Evolutionary conservation across 164 flowering plant species (phyloP).

Genomic region (Magnolia officinalis): DNA sequence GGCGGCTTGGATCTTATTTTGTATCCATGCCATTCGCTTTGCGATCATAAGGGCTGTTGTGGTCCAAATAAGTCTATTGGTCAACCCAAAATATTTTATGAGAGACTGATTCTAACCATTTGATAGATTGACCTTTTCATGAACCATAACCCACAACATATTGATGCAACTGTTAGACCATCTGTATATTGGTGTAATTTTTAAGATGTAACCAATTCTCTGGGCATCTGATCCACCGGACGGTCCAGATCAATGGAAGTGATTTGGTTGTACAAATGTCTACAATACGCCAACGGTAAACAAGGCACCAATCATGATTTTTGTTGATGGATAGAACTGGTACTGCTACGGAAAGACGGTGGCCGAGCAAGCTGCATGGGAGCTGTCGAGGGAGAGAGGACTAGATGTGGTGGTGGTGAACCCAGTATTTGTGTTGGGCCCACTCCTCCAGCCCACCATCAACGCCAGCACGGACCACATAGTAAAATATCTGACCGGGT

Average conservation of each 20-base stretch:
- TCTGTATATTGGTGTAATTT: background rate
- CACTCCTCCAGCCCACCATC: slow-evolving; percentile 61
- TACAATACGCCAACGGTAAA: background rate
- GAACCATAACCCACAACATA: too few species aligned
- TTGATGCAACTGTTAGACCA: too few species aligned
- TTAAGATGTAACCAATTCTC: background rate
- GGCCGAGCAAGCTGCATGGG: too few species aligned
- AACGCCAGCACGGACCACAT: slow-evolving; percentile 75
- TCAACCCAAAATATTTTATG: background rate
- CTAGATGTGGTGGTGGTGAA: too few species aligned
- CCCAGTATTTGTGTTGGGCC: slow-evolving; percentile 80
- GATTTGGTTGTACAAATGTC: background rate
- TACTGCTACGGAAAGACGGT: too few species aligned
- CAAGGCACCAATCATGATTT: background rate
- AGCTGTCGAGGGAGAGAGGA: too few species aligned
- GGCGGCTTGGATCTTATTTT: too few species aligned
- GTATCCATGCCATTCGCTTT: too few species aligned
- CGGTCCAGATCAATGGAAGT: background rate
- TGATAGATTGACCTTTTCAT: too few species aligned
- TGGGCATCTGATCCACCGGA: background rate
- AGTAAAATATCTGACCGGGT: slow-evolving; percentile 80
- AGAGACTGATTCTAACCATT: background rate
- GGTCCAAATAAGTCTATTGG: too few species aligned
- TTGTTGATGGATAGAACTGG: too few species aligned
- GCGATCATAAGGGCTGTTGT: too few species aligned